Conservation (phyloP, 345 rosid species). For the Boechera divaricarpa region DNA sequence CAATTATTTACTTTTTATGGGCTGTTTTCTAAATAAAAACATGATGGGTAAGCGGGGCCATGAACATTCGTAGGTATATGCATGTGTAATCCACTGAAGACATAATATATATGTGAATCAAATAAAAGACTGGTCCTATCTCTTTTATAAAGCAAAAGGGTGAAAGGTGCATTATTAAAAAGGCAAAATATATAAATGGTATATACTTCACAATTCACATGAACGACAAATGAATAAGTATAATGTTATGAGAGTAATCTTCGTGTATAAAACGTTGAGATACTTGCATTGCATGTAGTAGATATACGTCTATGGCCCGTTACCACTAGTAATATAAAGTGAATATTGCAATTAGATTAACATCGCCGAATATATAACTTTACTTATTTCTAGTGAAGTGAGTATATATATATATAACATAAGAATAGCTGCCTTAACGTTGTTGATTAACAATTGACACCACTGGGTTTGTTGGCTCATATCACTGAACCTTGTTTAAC, state of each 20-base stretch:
- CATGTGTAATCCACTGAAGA: constrained; percentile 45
- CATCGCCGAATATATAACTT: too few species aligned
- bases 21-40: constrained; percentile 42
- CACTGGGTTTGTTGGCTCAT: too few species aligned
- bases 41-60: constrained; percentile 43
- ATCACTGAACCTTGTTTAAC: not conserved
- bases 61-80: constrained; percentile 43
- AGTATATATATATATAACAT: too few species aligned
- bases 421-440: too few species aligned
- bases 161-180: constrained; percentile 20
- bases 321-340: too few species aligned
- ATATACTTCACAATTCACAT: constrained; percentile 34
- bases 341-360: too few species aligned
- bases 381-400: too few species aligned
- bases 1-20: constrained; percentile 43
- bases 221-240: constrained; percentile 42
- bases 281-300: not conserved
- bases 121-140: constrained; percentile 38
- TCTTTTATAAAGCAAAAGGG: constrained; percentile 44
- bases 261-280: constrained; percentile 14
- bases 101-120: constrained; percentile 21
- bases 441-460: too few species aligned
- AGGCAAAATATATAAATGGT: constrained; percentile 29
- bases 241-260: constrained; percentile 9
- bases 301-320: too few species aligned